Evolutionary conservation across 2,329 filamentous ascomycete species (phyloP).

Genomic region (Claviceps citrina): DNA sequence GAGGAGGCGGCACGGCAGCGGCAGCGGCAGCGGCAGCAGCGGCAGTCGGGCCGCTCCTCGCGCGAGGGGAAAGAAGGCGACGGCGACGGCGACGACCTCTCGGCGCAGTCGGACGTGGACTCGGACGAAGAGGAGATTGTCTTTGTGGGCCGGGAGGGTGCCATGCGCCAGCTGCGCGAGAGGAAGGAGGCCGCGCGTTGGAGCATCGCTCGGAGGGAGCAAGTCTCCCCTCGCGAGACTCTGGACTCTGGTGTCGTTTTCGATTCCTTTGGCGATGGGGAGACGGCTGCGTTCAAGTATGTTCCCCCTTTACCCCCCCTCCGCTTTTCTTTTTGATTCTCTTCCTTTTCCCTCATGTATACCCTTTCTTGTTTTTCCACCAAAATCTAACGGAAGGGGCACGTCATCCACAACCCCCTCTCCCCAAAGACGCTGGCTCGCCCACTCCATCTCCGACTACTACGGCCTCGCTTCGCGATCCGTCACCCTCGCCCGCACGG

Average conservation of each 20-base stretch:
- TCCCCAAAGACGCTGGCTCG: conserved; percentile 88
- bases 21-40: conserved; percentile 35
- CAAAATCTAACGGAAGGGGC: no score
- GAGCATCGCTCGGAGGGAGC: conserved; percentile 36
- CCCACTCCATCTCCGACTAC: conserved; percentile 82
- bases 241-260: conserved; percentile 55
- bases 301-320: conserved; percentile 18
- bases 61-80: no score
- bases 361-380: no score
- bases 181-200: conserved; percentile 27
- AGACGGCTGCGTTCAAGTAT: conserved; percentile 67
- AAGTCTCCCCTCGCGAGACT: conserved; percentile 44
- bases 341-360: background rate
- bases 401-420: no score
- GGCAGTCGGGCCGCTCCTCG: no score
- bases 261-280: conserved; percentile 61
- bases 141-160: conserved; percentile 60
- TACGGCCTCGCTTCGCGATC: conserved; percentile 80
- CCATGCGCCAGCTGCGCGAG: conserved; percentile 28
- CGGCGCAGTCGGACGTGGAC: conserved; percentile 23
- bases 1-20: conserved; percentile 74
- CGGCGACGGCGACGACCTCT: background rate
- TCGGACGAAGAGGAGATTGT: conserved; percentile 71
- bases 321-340: no score
- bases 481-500: conserved; percentile 54